Conservation (phyloP, 768 basidiomycete species). For the Cyathus striatus region DNA sequence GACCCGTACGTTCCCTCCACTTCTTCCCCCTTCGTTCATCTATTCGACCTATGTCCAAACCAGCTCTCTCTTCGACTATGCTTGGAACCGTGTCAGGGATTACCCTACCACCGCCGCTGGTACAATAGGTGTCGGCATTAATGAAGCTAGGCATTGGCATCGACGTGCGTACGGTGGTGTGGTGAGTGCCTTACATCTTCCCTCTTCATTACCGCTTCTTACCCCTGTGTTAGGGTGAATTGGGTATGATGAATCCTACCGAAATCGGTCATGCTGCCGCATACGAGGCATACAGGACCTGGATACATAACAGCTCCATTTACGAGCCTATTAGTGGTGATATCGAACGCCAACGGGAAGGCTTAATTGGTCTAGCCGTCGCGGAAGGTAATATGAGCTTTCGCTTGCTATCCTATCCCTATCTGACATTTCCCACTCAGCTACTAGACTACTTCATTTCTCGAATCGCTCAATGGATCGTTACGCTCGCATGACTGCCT, state of each 20-base stretch:
- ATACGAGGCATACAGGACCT: slow-evolving; percentile 69
- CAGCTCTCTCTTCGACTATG: slow-evolving; percentile 54
- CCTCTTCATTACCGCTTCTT: slow-evolving; percentile 2
- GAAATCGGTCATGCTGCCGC: slow-evolving; percentile 77
- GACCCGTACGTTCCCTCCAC: too few relatives aligned
- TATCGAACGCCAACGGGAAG: slow-evolving; percentile 59
- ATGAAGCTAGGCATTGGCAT: slow-evolving; percentile 66
- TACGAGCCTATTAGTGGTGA: slow-evolving; percentile 55
- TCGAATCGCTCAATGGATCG: slow-evolving; percentile 37
- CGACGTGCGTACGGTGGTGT: slow-evolving; percentile 58
- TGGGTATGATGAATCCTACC: slow-evolving; percentile 43
- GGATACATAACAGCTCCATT: slow-evolving; percentile 52
- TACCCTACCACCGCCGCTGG: slow-evolving; percentile 24
- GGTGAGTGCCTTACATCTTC: slow-evolving; percentile 26
- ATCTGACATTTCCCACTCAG: slow-evolving; percentile 23
- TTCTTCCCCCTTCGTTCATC: slow-evolving; percentile 8
- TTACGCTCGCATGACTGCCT: slow-evolving; percentile 43
- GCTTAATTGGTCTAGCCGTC: slow-evolving; percentile 59
- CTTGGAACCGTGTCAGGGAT: slow-evolving; percentile 41
- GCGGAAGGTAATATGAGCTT: slow-evolving; percentile 51
- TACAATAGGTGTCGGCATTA: slow-evolving; percentile 42
- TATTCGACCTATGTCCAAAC: slow-evolving; percentile 33
- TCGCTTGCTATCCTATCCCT: not conserved
- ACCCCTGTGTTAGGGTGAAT: slow-evolving; percentile 38
- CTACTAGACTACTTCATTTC: slow-evolving; percentile 50